phyloP scores from a whole-genome alignment of 2,329 filamentous ascomycete genomes.

The Diaporthe sp. region DNA sequence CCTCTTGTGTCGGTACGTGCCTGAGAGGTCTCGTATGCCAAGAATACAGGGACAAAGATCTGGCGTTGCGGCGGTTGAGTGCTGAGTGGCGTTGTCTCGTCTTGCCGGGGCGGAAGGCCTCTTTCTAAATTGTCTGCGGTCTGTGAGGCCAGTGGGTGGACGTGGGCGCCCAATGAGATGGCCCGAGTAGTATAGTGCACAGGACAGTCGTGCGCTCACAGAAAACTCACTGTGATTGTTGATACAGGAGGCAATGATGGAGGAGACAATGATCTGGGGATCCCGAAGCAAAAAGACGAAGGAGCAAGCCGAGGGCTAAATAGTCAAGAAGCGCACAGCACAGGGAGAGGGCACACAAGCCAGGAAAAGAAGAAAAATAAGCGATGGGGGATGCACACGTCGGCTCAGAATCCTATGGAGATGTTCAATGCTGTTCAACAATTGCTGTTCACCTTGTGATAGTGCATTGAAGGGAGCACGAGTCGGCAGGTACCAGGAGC shows the following conservation, averaged over 20 bases:
- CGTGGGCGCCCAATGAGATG: background rate
- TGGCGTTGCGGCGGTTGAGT: background rate
- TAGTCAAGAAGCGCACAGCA: constrained; percentile 3
- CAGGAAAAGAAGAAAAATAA: background rate
- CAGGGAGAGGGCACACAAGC: background rate
- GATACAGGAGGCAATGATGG: background rate
- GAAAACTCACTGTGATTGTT: background rate
- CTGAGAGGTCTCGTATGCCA: background rate
- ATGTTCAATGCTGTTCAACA: constrained; percentile 2
- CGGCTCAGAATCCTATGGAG: background rate
- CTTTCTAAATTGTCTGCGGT: too few relatives aligned
- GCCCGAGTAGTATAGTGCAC: background rate
- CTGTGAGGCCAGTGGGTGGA: background rate
- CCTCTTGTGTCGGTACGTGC: background rate
- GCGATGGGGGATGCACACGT: background rate
- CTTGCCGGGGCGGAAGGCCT: background rate
- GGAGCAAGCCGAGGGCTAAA: constrained; percentile 14
- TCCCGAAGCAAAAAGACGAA: background rate
- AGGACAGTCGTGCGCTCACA: background rate
- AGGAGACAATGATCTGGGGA: background rate
- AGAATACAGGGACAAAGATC: background rate
- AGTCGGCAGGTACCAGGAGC: constrained; percentile 3
- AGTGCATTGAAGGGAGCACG: constrained; percentile 6
- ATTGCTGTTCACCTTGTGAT: background rate
- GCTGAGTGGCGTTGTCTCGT: constrained; percentile 4